Conservation (phyloP, 2,329 filamentous ascomycete species). For the Colletotrichum shisoi region DNA sequence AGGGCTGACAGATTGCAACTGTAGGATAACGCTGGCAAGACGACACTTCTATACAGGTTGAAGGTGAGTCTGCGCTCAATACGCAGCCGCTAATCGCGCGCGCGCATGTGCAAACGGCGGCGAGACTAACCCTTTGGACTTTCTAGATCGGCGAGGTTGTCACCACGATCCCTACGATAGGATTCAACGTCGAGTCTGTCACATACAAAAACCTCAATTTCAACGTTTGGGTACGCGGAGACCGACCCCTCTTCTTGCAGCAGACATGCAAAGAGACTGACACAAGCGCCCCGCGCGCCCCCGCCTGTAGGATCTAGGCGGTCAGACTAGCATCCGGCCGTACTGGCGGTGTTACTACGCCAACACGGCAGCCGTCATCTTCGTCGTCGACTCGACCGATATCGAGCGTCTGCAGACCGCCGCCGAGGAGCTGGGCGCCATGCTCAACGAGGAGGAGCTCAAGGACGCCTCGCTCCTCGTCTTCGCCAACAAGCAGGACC, state of each 20-base stretch:
- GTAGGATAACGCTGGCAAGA: slow-evolving; percentile 98
- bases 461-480: slow-evolving; percentile 91
- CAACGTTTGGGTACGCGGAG: slow-evolving; percentile 85
- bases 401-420: slow-evolving; percentile 94
- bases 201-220: slow-evolving; percentile 99
- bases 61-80: slow-evolving; percentile 66
- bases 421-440: slow-evolving; percentile 88
- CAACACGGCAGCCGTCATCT: slow-evolving; percentile 97
- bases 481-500: slow-evolving; percentile 99
- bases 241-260: not conserved
- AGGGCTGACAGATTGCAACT: slow-evolving; percentile 35
- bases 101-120: slow-evolving; percentile 2
- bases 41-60: slow-evolving; percentile 91
- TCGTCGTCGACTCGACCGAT: slow-evolving; percentile 98
- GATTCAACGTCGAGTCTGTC: slow-evolving; percentile 98
- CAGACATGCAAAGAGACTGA: slow-evolving; percentile 39
- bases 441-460: slow-evolving; percentile 97
- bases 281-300: slow-evolving; percentile 30
- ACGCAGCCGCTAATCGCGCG: not conserved
- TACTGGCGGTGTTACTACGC: slow-evolving; percentile 99
- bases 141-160: slow-evolving; percentile 94
- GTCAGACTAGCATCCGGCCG: slow-evolving; percentile 96
- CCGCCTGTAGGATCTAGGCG: slow-evolving; percentile 78
- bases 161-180: slow-evolving; percentile 98
- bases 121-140: slow-evolving; percentile 34